phyloP scores from a whole-genome alignment of 2,329 filamentous ascomycete genomes.

The Lizonia empirigonia region DNA sequence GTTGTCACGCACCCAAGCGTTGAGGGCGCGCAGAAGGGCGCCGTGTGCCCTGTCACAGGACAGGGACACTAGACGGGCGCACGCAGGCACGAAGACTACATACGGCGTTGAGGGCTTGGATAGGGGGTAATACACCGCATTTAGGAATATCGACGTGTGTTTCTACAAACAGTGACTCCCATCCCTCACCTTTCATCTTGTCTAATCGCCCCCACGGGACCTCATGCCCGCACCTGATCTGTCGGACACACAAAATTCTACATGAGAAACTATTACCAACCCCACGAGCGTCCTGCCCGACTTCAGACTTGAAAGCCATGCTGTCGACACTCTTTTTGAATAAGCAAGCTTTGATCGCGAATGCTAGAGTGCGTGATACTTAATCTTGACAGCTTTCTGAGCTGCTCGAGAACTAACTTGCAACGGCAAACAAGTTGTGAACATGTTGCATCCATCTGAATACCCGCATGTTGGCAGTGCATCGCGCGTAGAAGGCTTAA shows the following conservation, averaged over 20 bases:
- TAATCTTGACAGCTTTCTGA: no score
- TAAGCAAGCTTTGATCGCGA: no score
- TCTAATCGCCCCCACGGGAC: slow-evolving; percentile 17
- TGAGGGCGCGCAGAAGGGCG: slow-evolving; percentile 43
- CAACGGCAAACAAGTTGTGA: no score
- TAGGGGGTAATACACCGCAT: background rate
- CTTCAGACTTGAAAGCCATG: no score
- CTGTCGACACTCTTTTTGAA: no score
- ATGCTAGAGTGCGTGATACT: no score
- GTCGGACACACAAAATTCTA: slow-evolving; percentile 23
- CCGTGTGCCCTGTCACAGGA: slow-evolving; percentile 52
- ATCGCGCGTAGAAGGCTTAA: no score
- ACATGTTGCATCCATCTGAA: no score
- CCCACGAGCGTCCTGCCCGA: slow-evolving; percentile 25
- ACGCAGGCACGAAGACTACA: background rate
- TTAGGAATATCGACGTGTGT: no score
- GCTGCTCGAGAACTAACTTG: no score
- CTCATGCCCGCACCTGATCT: slow-evolving; percentile 22
- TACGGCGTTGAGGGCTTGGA: background rate
- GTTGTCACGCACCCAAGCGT: slow-evolving; percentile 50
- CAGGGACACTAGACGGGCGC: slow-evolving; percentile 22
- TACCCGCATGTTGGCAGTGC: no score
- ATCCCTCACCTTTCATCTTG: slow-evolving; percentile 13
- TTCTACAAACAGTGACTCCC: background rate
- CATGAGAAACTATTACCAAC: slow-evolving; percentile 18